Evolutionary conservation across 352 stramenopile genomes (phyloP), one percentile per base, ranked within the genome.

Genomic region (Phytophthora ramorum): DNA sequence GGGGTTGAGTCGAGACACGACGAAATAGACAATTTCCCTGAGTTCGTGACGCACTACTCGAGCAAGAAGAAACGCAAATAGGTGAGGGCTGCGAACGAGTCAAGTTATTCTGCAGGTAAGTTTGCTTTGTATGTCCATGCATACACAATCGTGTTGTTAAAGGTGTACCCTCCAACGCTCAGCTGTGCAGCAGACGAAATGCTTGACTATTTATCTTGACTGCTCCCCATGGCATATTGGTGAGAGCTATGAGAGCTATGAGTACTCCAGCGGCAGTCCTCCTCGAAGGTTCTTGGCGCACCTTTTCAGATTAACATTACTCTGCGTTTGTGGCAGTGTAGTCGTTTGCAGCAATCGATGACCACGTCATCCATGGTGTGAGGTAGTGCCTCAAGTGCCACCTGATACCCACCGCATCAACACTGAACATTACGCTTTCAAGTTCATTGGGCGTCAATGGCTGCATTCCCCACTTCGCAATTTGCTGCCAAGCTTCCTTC

Each of bases 1-100:
- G 81, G 78, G 4, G 85, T 85, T 53, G 75, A 79, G 12, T 50
- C 54, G 12, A 68, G 77, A 20, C 70, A 90, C 47, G 76, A 91
- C 52, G 76, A 75, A 1, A 68, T 71, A 14, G 83, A 92, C 53
- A 66, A 79, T 0, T 88, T 90, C 26, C 70, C 69, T 13, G 54
- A 81, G 4, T 81, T 86, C 16, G 70, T 58, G 4, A 66, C 35
- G 9, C 81, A 88, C 58, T 89, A 90, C 41, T 65, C 32, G 41
- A 34, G 63, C 8, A 75, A 66, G 51, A 70, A 67, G 20, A 70
- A 70, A 30, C 54, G 46, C 44, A 64, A 17, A 65, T 69, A 65
- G 57, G 32, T 17, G 38, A 32, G 24, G 8, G 35, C 38, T 58
- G 20, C 37, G 19, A 24, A 16, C 4, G 17, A 35, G 20, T 16